Percentiles rank a stretch among this genome's conserved stretches.
Evolutionary conservation across 345 rosid genomes (phyloP).

Genomic region (Eucalyptus curtisii): DNA sequence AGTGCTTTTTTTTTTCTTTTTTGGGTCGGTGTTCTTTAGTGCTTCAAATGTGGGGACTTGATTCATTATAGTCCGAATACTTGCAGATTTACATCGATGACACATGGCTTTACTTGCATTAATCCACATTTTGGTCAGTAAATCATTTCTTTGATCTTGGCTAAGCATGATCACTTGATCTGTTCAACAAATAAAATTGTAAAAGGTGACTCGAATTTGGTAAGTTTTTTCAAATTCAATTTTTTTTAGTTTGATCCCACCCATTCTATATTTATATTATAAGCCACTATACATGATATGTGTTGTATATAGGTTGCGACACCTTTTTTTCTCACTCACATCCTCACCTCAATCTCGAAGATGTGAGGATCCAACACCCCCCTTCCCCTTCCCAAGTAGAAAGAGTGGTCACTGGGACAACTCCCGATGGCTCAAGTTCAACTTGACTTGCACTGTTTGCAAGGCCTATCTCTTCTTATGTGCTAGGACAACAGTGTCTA

Average conservation of each 20-base stretch:
- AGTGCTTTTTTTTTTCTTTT: background rate
- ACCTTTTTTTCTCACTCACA: background rate
- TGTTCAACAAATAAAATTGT: background rate
- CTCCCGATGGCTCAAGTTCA: rapidly evolving
- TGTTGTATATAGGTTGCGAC: background rate
- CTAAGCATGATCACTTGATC: background rate
- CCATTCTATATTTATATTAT: too few relatives aligned
- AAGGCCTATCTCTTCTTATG: background rate
- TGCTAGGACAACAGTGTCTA: background rate
- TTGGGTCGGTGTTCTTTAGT: background rate
- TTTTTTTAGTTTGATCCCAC: background rate
- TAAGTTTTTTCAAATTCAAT: background rate
- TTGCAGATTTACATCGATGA: background rate
- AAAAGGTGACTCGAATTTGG: background rate
- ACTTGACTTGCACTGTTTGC: background rate
- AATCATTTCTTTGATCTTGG: background rate
- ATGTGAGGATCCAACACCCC: background rate
- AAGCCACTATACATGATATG: background rate
- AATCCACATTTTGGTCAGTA: background rate
- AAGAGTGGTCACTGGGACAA: background rate
- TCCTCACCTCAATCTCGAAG: background rate
- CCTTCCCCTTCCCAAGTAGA: background rate
- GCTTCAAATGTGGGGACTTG: background rate
- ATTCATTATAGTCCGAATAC: background rate
- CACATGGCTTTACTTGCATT: background rate